Percentiles rank a stretch among this genome's conserved stretches.
Evolutionary conservation across 2,329 filamentous ascomycete genomes (phyloP).

Genomic region (Periconia sp.): DNA sequence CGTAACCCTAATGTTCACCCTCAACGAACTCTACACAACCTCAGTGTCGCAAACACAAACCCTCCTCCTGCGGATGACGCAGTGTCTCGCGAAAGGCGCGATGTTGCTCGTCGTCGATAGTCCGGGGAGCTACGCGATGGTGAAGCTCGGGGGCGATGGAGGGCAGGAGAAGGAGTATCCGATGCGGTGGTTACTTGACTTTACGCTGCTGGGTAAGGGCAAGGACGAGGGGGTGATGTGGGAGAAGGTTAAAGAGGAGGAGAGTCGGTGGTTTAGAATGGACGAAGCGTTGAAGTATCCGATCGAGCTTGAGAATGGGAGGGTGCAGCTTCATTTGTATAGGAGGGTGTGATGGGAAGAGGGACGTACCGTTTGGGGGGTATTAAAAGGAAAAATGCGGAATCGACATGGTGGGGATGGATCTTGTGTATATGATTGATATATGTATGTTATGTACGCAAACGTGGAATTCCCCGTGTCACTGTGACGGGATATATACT

Average conservation of each 20-base stretch:
- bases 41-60: slow-evolving; percentile 74
- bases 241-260: slow-evolving; percentile 73
- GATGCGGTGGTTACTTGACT: slow-evolving; percentile 90
- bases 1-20: slow-evolving; percentile 86
- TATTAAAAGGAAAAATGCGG: no score
- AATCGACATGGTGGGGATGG: no score
- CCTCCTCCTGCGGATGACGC: slow-evolving; percentile 71
- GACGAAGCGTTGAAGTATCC: slow-evolving; percentile 68
- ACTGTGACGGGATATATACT: neutral
- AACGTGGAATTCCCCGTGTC: no score
- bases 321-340: slow-evolving; percentile 90
- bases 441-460: no score
- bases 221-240: slow-evolving; percentile 58
- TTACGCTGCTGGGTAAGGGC: slow-evolving; percentile 63
- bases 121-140: slow-evolving; percentile 87
- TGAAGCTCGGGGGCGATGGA: slow-evolving; percentile 61
- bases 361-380: no score
- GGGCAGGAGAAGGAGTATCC: slow-evolving; percentile 75
- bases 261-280: slow-evolving; percentile 84
- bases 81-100: slow-evolving; percentile 58
- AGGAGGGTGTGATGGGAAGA: slow-evolving; percentile 12
- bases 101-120: slow-evolving; percentile 87
- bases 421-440: no score
- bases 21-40: slow-evolving; percentile 89
- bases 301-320: slow-evolving; percentile 89